A percentile compares a stretch with the other conserved stretches of the same genome.
Conservation (phyloP, 2,329 filamentous ascomycete species). For the Ophiostoma sp. region DNA sequence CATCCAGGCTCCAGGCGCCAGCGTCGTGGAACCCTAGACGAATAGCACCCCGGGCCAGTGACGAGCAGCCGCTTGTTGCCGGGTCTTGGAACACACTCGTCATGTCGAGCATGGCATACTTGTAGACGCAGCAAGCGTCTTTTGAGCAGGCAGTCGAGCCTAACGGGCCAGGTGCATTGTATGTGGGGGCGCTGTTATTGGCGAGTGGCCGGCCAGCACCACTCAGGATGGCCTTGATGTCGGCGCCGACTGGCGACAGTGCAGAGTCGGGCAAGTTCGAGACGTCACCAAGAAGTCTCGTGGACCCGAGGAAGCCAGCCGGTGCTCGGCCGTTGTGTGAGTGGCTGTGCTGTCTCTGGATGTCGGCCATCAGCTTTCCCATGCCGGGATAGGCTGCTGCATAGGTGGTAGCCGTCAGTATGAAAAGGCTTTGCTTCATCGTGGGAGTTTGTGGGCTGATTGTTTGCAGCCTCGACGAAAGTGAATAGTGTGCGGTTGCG, state of each 20-base stretch:
- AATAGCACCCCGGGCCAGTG: constrained; percentile 39
- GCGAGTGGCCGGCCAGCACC: neutral
- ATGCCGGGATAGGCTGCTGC: neutral
- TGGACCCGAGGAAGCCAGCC: neutral
- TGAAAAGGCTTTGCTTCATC: neutral
- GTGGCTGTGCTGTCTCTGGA: neutral
- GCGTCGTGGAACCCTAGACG: constrained; percentile 45
- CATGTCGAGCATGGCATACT: constrained; percentile 6
- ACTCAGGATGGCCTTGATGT: neutral
- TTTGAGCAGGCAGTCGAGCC: neutral
- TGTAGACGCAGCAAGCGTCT: neutral
- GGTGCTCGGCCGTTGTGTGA: neutral
- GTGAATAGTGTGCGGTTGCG: neutral
- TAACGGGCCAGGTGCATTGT: neutral
- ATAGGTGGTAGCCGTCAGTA: neutral
- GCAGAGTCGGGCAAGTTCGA: neutral
- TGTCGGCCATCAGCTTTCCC: constrained; percentile 2
- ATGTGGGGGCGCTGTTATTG: neutral
- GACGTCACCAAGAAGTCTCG: neutral
- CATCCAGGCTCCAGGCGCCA: constrained; percentile 37
- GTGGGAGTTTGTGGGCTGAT: neutral
- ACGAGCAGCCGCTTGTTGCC: constrained; percentile 33
- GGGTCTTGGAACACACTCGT: neutral
- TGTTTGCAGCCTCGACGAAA: neutral
- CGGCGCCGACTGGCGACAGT: neutral